Evolutionary conservation across 2,329 filamentous ascomycete genomes (phyloP).

Genomic region (Phyllosticta citribraziliensis): DNA sequence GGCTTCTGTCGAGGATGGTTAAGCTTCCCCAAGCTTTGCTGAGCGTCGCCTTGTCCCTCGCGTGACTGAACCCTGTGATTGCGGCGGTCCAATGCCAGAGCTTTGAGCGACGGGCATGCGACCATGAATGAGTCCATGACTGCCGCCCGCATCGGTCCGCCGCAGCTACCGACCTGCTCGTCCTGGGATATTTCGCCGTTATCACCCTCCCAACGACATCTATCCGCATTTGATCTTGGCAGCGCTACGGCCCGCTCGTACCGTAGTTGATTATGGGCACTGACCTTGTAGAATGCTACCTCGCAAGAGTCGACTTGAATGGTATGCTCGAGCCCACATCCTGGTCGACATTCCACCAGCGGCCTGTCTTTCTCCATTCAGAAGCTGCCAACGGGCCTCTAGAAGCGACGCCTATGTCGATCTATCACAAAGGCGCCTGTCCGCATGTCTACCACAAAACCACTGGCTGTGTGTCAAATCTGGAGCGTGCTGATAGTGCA

Average conservation of each 20-base stretch:
- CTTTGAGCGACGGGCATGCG: background rate
- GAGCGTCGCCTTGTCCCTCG: background rate
- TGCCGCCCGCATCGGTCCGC: background rate
- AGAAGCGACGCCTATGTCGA: background rate
- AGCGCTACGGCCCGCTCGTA: background rate
- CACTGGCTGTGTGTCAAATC: background rate
- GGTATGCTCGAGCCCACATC: background rate
- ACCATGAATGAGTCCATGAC: background rate
- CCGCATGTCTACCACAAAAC: background rate
- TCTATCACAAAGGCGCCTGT: background rate
- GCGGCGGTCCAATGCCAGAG: background rate
- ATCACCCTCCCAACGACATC: background rate
- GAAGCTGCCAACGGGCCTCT: background rate
- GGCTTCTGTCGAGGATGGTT: background rate
- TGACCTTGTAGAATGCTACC: background rate
- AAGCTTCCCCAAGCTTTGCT: background rate
- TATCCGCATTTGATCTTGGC: background rate
- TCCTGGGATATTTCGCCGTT: background rate
- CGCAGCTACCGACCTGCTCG: background rate
- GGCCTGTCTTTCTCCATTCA: background rate
- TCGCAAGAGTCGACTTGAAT: background rate
- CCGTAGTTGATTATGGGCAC: background rate
- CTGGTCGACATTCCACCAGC: background rate
- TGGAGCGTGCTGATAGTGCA: background rate
- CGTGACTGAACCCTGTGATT: background rate